phyloP scores from a whole-genome alignment of 495 filamentous ascomycete species.

The Chaetomium tenue region DNA sequence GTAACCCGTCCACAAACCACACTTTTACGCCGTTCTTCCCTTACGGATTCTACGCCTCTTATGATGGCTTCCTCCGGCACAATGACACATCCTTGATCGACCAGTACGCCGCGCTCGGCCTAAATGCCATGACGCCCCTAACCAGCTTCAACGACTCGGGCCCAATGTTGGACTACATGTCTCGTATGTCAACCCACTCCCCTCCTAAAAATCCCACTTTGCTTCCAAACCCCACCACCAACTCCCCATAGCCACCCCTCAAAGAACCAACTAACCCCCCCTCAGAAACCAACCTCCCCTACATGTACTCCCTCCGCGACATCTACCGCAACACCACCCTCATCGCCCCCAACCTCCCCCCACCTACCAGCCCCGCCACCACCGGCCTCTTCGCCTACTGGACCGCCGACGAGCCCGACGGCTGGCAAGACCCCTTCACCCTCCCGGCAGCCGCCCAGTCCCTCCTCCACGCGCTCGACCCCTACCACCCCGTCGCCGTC shows the following conservation, averaged over 20 bases:
- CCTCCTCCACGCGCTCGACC: conserved; percentile 57
- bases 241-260: too few species aligned
- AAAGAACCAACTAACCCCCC: too few species aligned
- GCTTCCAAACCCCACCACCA: too few species aligned
- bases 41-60: conserved; percentile 63
- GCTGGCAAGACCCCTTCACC: conserved; percentile 58
- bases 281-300: conserved; percentile 41
- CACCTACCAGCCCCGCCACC: conserved; percentile 41
- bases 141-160: conserved; percentile 43
- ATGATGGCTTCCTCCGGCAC: conserved; percentile 53
- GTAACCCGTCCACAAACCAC: conserved; percentile 35
- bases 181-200: conserved; percentile 46
- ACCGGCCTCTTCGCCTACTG: conserved; percentile 62
- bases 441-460: conserved; percentile 38
- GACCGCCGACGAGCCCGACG: conserved; percentile 69
- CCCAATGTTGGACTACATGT: conserved; percentile 54
- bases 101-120: conserved; percentile 49
- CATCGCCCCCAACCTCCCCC: conserved; percentile 42
- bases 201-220: too few species aligned
- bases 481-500: conserved; percentile 66
- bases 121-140: conserved; percentile 46
- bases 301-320: conserved; percentile 65
- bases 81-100: conserved; percentile 45
- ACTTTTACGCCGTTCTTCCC: conserved; percentile 54
- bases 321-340: conserved; percentile 53